Evolutionary conservation across 345 rosid genomes (phyloP).

Genomic region (Eucalyptus lansdowneana): DNA sequence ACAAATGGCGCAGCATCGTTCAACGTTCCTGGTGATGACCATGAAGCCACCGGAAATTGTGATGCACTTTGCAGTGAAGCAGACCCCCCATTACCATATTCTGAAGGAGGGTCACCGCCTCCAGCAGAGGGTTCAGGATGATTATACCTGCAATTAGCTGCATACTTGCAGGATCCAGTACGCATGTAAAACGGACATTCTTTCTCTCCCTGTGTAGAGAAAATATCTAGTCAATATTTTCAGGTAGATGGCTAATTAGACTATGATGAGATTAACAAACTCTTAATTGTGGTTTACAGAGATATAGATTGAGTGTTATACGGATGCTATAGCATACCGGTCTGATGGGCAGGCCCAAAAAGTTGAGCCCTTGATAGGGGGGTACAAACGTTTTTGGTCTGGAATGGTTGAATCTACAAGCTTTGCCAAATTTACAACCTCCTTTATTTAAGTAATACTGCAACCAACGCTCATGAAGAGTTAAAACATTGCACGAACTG

Average conservation of each 20-base stretch:
- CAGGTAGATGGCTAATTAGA: background rate
- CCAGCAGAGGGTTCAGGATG: conserved; percentile 86
- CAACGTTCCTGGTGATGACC: conserved; percentile 58
- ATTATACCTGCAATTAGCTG: conserved; percentile 69
- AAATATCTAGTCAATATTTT: background rate
- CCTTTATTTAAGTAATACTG: conserved; percentile 92
- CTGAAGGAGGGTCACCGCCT: conserved; percentile 31
- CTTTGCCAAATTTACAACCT: conserved; percentile 85
- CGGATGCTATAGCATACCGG: conserved; percentile 3
- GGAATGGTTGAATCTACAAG: conserved; percentile 75
- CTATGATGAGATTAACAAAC: background rate
- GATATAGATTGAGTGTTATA: background rate
- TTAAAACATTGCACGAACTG: background rate
- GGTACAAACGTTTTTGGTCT: conserved; percentile 15
- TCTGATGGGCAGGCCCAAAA: conserved; percentile 84
- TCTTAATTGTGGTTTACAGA: background rate
- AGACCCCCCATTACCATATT: conserved; percentile 45
- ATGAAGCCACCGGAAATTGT: conserved; percentile 37
- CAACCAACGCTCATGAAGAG: background rate
- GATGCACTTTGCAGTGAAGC: conserved; percentile 30
- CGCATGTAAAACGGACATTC: conserved; percentile 95
- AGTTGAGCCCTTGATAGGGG: conserved; percentile 57
- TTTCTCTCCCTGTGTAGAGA: conserved; percentile 43
- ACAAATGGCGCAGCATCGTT: conserved; percentile 42
- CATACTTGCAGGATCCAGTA: conserved; percentile 87